Evolutionary conservation across 2,329 filamentous ascomycete genomes (phyloP).

Genomic region (Aspergillus alliaceus): DNA sequence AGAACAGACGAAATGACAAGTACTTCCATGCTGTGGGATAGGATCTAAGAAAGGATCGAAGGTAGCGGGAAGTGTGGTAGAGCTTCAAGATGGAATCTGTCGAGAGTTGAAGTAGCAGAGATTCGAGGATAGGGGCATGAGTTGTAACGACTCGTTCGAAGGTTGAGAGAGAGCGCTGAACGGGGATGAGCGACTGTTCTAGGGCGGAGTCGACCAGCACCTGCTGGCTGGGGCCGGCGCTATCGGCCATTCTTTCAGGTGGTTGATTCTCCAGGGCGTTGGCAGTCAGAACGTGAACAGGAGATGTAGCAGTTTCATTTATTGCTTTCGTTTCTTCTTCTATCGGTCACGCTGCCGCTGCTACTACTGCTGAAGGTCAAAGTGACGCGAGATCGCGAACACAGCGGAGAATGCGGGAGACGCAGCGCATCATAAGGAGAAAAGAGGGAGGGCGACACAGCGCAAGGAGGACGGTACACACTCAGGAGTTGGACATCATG

Average conservation of each 20-base stretch:
- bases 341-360: conserved; percentile 1
- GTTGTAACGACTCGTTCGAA: conserved; percentile 58
- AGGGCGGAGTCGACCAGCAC: conserved; percentile 26
- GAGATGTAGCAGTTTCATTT: conserved; percentile 12
- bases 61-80: conserved; percentile 58
- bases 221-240: conserved; percentile 15
- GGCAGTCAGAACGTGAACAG: conserved; percentile 10
- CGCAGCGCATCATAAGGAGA: conserved; percentile 34
- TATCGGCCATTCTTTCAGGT: conserved; percentile 8
- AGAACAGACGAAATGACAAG: conserved; percentile 57
- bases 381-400: conserved; percentile 32
- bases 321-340: neutral
- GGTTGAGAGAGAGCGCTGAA: conserved; percentile 39
- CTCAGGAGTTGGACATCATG: conserved; percentile 26
- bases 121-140: conserved; percentile 60
- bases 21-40: conserved; percentile 63
- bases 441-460: conserved; percentile 17
- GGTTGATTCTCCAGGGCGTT: conserved; percentile 11
- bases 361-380: conserved; percentile 13
- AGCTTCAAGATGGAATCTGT: conserved; percentile 58
- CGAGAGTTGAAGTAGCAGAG: conserved; percentile 57
- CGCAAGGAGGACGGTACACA: conserved; percentile 23
- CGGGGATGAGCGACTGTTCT: conserved; percentile 20
- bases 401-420: conserved; percentile 25
- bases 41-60: conserved; percentile 54